Conservation (phyloP, 2,329 filamentous ascomycete genomes). For the Xylaria sp. region DNA sequence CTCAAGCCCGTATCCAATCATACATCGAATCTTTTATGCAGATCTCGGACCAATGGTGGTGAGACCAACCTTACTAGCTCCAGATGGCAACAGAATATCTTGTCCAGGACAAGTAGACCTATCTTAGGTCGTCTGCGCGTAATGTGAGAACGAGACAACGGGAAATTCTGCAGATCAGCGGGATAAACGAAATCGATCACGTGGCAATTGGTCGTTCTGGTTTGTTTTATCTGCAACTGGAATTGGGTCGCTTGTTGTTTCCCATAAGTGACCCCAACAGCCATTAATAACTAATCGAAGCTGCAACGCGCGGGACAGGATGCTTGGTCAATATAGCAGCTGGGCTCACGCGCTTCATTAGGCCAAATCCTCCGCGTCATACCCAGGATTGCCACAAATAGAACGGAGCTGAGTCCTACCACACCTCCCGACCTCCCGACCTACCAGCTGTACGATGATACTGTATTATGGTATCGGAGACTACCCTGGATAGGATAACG, state of each 20-base stretch:
- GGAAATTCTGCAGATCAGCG: conserved; percentile 23
- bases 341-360: conserved; percentile 28
- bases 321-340: conserved; percentile 21
- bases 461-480: conserved; percentile 30
- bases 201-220: conserved; percentile 29
- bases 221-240: conserved; percentile 29
- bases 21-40: conserved; percentile 49
- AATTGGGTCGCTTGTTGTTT: conserved; percentile 12
- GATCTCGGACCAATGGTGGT: conserved; percentile 45
- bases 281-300: conserved; percentile 30
- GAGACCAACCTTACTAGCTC: conserved; percentile 42
- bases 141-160: conserved; percentile 6
- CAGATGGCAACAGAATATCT: conserved; percentile 37
- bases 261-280: conserved; percentile 28
- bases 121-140: not conserved
- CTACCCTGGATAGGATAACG: conserved; percentile 29
- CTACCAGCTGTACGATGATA: conserved; percentile 30
- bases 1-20: conserved; percentile 47
- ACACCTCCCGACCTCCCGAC: conserved; percentile 35
- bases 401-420: conserved; percentile 38
- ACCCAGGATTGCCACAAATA: conserved; percentile 39
- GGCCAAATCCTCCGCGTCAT: conserved; percentile 29
- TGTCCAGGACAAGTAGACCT: conserved; percentile 22
- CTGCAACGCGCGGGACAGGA: conserved; percentile 22
- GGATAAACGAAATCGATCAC: conserved; percentile 32